Conservation (phyloP, 2,329 filamentous ascomycete species). For the Pseudogymnoascus sp. region DNA sequence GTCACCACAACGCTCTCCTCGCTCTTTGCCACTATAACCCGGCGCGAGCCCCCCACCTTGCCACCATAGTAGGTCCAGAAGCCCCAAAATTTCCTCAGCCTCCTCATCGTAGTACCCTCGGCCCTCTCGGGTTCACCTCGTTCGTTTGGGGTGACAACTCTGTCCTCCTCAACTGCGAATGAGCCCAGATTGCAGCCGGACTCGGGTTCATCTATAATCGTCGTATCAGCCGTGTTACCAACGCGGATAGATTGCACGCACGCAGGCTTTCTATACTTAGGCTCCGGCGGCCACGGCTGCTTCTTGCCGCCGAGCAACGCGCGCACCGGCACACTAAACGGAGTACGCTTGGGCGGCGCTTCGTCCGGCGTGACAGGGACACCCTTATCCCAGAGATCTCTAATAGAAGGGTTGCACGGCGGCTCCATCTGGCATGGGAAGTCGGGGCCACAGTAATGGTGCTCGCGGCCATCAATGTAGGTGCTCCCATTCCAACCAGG, state of each 20-base stretch:
- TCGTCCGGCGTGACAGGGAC: background rate
- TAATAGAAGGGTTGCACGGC: background rate
- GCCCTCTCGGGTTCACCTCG: background rate
- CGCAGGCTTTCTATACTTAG: background rate
- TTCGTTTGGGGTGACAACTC: background rate
- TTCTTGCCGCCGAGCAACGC: background rate
- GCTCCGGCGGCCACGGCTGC: background rate
- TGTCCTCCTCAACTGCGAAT: background rate
- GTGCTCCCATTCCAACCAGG: background rate
- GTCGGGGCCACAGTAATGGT: background rate
- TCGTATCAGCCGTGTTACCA: background rate
- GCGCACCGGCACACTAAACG: background rate
- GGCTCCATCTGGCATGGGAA: background rate
- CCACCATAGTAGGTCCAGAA: background rate
- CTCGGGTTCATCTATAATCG: background rate
- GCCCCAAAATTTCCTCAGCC: background rate
- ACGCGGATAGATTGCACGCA: background rate
- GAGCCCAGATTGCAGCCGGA: too few species aligned
- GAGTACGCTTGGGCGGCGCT: background rate
- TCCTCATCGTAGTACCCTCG: background rate
- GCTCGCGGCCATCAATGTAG: background rate
- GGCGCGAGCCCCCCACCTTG: background rate
- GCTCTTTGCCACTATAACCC: background rate
- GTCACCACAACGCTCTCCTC: background rate
- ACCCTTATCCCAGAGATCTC: background rate